Evolutionary conservation across 2,329 filamentous ascomycete genomes (phyloP), one percentile per base, ranked within the genome.

Genomic region (Sporothrix dimorphospora): DNA sequence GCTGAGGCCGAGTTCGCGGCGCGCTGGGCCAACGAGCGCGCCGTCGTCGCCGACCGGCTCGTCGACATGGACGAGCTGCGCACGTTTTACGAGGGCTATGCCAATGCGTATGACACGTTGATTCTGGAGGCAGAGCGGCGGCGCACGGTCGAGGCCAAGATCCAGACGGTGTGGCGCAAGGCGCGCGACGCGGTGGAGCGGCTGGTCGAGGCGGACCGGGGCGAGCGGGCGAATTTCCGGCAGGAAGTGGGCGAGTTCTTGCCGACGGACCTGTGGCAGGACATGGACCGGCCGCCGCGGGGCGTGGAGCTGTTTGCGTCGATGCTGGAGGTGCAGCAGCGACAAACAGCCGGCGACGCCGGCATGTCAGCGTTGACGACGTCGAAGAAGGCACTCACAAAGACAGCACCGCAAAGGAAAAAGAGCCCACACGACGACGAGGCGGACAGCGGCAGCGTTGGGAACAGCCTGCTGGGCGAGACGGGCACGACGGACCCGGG

Each of bases 51-150:
- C 47, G 85, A 82, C 19, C 92, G 90, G 76, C 88, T 97, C 53
- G 83, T 86, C 11, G 93, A 97, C 77, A 91, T 98, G 81, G 89
- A 91, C 69, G 88, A 89, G 27, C 88, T 98, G 77, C 87, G 90
- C 12, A 85, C 88, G n/a, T 93, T 98, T 77, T 98, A 98, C 80
- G 92, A 95, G 73, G 90, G 91, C 21, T 99, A 98, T 77, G 86
- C 92, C 24, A 87, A 89, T 69, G 93, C 94, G 0, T 98, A 99
- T 78, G 92, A 94, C 76, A 90, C 91, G 24, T 84, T 99, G 14
- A 87, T 98, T 30, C 86, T 97, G 1, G 96, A 99, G 80, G 91
- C 94, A 6, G 91, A 92, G 69, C 86, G 96, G 30, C 87, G 96
- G 11, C 89, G 89, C 73, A 84, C 87, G 16, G 89, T 93, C 47